phyloP scores from a whole-genome alignment of 139 green algal species.

The Chlamydomonas asymmetrica region DNA sequence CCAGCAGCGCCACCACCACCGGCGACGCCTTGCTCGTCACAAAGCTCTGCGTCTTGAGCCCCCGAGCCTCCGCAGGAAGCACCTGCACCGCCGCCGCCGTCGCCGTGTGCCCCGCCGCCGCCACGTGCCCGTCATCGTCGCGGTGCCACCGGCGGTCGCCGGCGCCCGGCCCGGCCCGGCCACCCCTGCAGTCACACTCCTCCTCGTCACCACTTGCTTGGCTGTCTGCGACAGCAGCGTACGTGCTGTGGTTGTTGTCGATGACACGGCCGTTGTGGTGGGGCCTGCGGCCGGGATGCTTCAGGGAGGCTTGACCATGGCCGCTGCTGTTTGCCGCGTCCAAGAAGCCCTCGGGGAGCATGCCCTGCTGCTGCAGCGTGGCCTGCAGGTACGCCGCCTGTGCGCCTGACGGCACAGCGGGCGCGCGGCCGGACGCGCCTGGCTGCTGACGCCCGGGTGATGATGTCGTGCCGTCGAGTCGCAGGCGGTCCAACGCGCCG shows the following conservation, averaged over 20 bases:
- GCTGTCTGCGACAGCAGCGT: no score
- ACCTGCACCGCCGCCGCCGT: background rate
- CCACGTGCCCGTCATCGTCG: background rate
- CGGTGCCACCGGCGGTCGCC: no score
- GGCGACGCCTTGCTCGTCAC: conserved; percentile 22
- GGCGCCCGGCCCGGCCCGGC: no score
- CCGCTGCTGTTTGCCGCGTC: no score
- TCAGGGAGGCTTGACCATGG: no score
- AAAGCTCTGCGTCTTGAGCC: conserved; percentile 11
- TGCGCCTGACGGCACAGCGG: background rate
- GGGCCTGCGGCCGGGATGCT: background rate
- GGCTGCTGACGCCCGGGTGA: background rate
- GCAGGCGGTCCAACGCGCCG: background rate
- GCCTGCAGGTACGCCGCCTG: background rate
- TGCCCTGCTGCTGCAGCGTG: background rate
- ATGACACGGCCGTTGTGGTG: background rate
- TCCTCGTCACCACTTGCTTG: no score
- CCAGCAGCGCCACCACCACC: conserved; percentile 17
- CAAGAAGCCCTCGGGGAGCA: no score
- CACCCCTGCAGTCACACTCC: no score
- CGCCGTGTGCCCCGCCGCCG: background rate
- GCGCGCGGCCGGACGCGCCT: no score
- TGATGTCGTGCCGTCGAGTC: background rate
- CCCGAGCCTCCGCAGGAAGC: background rate
- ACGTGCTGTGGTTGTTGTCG: no score